Percentiles rank a stretch among this genome's conserved stretches.
These are phyloP conservation scores for Rhododendron ferrugineum DNA, from an alignment of 148 eudicot genomes.

Conservation along the genomic window DNA sequence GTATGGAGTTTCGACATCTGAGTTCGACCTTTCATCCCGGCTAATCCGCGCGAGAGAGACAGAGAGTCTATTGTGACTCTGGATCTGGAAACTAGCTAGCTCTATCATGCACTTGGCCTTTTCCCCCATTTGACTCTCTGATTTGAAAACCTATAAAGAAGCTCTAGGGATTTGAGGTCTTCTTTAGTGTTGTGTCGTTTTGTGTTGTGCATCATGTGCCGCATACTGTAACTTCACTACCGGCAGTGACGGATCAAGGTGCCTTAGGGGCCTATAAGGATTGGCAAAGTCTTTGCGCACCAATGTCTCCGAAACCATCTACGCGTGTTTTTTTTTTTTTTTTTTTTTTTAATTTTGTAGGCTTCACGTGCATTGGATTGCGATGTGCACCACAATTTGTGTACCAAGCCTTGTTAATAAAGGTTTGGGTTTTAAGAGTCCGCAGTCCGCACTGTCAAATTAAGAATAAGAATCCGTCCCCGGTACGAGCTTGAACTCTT, in stretches of 20 bases:
- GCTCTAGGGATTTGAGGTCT: not conserved
- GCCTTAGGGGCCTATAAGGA: not conserved
- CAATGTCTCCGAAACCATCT: not conserved
- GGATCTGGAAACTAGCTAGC: slow-evolving; percentile 12
- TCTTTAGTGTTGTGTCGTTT: not conserved
- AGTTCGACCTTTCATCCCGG: not conserved
- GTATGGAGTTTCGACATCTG: not conserved
- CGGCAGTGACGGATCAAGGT: not conserved
- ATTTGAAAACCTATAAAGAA: not conserved
- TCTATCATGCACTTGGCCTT: not conserved
- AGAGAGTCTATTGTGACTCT: not conserved
- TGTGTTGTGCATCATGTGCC: slow-evolving; percentile 1
- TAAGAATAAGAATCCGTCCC: not conserved
- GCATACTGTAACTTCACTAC: slow-evolving; percentile 1
- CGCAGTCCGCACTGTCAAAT: not conserved
- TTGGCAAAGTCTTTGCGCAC: not conserved
- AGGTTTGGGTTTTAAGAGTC: no score
- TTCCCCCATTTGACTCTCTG: not conserved
- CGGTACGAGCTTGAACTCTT: not conserved
- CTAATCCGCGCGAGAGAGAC: not conserved
- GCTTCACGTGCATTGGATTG: not conserved
- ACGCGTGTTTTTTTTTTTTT: no score
- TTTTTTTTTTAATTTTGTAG: not conserved
- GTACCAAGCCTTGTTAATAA: not conserved
- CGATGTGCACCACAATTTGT: not conserved